Evolutionary conservation across 371 early-diverging fungal species (phyloP).

Genomic region (Mucor irregularis): DNA sequence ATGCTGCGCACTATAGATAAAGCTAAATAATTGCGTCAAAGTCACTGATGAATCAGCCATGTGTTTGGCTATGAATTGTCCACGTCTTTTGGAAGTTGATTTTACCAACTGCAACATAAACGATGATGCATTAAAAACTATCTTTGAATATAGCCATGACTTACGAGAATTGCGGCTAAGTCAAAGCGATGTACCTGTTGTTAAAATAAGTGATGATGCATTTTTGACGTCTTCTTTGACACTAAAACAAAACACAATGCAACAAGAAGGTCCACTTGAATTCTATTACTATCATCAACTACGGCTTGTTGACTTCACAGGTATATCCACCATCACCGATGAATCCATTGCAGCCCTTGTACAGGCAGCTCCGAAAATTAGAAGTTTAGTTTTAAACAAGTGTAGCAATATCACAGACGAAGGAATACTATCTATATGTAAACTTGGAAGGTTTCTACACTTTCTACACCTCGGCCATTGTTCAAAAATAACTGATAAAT

Average conservation of each 20-base stretch:
- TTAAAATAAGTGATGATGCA: conserved; percentile 39
- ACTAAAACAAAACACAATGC: too few relatives aligned
- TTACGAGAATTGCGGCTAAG: conserved; percentile 56
- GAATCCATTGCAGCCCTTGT: conserved; percentile 45
- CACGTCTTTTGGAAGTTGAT: conserved; percentile 60
- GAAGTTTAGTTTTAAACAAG: conserved; percentile 60
- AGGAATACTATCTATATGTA: conserved; percentile 50
- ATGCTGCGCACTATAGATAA: conserved; percentile 46
- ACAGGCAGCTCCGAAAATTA: conserved; percentile 56
- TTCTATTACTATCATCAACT: conserved; percentile 47
- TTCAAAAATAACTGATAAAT: conserved; percentile 50
- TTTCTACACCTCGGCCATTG: conserved; percentile 67
- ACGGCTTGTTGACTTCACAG: conserved; percentile 60
- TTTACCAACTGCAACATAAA: conserved; percentile 56
- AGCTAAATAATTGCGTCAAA: conserved; percentile 54
- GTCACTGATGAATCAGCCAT: conserved; percentile 54
- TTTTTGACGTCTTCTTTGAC: conserved; percentile 31
- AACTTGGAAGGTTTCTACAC: conserved; percentile 57
- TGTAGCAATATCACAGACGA: conserved; percentile 57
- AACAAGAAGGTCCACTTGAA: background rate
- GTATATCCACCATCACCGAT: conserved; percentile 50
- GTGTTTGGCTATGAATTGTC: conserved; percentile 53
- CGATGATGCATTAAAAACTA: conserved; percentile 39
- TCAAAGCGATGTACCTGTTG: conserved; percentile 23
- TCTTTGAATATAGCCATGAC: conserved; percentile 49